Percentiles rank a stretch among this genome's conserved stretches.
phyloP scores from a whole-genome alignment of 257 asterid genomes.

The Solanum rostratum region DNA sequence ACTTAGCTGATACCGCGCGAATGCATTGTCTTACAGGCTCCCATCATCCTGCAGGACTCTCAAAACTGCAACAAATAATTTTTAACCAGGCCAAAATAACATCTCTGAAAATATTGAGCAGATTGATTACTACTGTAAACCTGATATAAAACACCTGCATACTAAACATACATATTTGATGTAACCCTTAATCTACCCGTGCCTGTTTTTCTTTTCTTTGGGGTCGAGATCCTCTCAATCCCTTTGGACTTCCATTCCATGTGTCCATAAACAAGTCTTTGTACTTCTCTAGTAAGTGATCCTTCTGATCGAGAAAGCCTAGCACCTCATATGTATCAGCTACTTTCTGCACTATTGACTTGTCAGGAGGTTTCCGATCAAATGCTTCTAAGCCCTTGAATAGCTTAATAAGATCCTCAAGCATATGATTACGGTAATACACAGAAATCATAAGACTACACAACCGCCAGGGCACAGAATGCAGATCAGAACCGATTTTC shows the following conservation, averaged over 20 bases:
- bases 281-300: conserved; percentile 52
- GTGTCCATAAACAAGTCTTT: conserved; percentile 38
- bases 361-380: conserved; percentile 76
- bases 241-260: conserved; percentile 18
- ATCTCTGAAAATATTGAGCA: neutral
- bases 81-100: neutral
- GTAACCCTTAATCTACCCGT: neutral
- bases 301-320: conserved; percentile 61
- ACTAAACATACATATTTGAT: neutral
- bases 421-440: conserved; percentile 61
- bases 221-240: conserved; percentile 8
- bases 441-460: conserved; percentile 72
- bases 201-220: conserved; percentile 14
- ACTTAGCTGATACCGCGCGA: neutral
- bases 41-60: neutral
- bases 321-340: conserved; percentile 68
- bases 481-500: conserved; percentile 59
- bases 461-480: conserved; percentile 73
- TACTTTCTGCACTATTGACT: conserved; percentile 56
- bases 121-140: neutral
- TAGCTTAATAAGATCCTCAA: conserved; percentile 60
- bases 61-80: neutral
- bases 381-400: conserved; percentile 70
- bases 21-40: neutral
- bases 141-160: neutral